Conservation (phyloP, 2,329 filamentous ascomycete genomes). For the Talaromyces sp. region DNA sequence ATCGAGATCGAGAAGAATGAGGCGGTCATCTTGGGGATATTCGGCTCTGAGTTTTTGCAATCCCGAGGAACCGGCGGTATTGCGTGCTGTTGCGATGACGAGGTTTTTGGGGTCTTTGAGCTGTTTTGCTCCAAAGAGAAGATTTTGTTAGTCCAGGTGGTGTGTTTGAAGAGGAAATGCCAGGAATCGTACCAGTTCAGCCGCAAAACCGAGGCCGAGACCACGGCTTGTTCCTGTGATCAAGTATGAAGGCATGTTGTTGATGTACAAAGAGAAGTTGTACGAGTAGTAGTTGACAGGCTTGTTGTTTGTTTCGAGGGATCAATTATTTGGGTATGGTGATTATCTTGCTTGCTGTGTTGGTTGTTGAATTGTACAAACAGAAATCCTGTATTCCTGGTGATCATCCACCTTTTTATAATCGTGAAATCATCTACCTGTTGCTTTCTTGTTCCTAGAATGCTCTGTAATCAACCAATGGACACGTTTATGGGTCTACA, state of each 20-base stretch:
- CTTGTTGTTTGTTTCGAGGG: not conserved
- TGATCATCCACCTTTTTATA: not conserved
- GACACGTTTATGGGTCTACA: not conserved
- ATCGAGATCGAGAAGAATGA: conserved; percentile 5
- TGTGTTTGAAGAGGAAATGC: not conserved
- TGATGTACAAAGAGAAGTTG: not conserved
- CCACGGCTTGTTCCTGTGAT: conserved; percentile 14
- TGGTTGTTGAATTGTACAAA: not conserved
- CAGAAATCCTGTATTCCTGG: not conserved
- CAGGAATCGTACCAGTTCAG: not conserved
- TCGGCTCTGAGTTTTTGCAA: conserved; percentile 7
- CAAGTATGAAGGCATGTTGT: conserved; percentile 11
- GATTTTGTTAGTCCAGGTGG: not conserved
- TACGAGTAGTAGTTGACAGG: too few relatives aligned
- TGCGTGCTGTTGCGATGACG: conserved; percentile 11
- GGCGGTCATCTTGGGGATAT: not conserved
- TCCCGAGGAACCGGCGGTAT: not conserved
- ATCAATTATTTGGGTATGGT: not conserved
- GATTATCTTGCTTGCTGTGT: not conserved
- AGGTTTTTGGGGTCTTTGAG: conserved; percentile 6
- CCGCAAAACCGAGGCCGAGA: conserved; percentile 1
- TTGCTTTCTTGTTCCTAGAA: too few relatives aligned
- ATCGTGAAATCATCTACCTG: not conserved
- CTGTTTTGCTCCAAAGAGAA: not conserved
- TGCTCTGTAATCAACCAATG: not conserved